Percentiles rank a stretch among this genome's conserved stretches.
Evolutionary conservation across 2,329 filamentous ascomycete species (phyloP).

Genomic region (Penicillium hordei): DNA sequence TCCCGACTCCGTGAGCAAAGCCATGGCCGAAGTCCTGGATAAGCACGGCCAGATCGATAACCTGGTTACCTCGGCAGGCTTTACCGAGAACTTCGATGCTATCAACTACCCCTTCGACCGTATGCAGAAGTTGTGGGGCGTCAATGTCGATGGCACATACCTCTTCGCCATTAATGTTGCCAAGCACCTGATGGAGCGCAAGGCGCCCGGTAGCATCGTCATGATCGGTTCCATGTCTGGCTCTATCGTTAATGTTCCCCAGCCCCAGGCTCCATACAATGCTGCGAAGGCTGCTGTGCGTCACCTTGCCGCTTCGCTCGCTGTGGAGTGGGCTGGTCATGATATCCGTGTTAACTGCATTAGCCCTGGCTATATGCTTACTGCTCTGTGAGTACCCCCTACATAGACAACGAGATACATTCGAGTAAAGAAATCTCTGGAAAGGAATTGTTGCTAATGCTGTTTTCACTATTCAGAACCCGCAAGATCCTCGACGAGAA

Average conservation of each 20-base stretch:
- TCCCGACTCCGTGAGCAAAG: constrained; percentile 72
- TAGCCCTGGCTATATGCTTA: constrained; percentile 94
- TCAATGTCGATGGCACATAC: constrained; percentile 92
- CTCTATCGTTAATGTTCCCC: constrained; percentile 89
- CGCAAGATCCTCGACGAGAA: constrained; percentile 94
- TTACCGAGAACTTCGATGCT: constrained; percentile 93
- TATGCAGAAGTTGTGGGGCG: constrained; percentile 88
- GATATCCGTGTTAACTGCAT: constrained; percentile 95
- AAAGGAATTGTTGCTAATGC: neutral
- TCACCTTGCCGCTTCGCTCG: constrained; percentile 81
- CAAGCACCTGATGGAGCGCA: constrained; percentile 81
- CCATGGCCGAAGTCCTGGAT: constrained; percentile 67
- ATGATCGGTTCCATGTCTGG: constrained; percentile 97
- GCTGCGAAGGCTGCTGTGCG: constrained; percentile 88
- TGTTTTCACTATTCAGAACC: constrained; percentile 56
- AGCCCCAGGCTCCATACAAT: constrained; percentile 92
- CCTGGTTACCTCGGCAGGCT: constrained; percentile 92
- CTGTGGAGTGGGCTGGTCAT: constrained; percentile 88
- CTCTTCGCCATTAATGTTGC: constrained; percentile 82
- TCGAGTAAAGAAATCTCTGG: neutral
- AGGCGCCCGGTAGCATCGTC: constrained; percentile 79
- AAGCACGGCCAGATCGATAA: constrained; percentile 82
- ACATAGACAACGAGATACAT: neutral
- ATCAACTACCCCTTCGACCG: constrained; percentile 87
- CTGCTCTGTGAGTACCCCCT: constrained; percentile 68